Percentiles rank a stretch among this genome's conserved stretches.
phyloP scores from a whole-genome alignment of 2,329 filamentous ascomycete genomes.

The Penicillium sclerotigenum region DNA sequence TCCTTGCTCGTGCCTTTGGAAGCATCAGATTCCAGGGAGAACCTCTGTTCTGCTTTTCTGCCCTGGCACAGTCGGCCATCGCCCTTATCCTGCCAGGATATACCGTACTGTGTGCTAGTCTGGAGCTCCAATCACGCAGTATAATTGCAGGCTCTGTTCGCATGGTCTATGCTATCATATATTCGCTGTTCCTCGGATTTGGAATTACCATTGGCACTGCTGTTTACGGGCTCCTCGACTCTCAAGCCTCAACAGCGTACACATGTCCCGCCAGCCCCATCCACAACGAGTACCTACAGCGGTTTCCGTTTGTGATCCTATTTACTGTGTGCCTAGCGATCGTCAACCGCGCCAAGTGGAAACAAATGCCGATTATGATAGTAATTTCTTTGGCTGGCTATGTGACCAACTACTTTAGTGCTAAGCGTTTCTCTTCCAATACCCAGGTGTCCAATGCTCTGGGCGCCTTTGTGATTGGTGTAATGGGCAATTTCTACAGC shows the following conservation, averaged over 20 bases:
- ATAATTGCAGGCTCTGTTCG: constrained; percentile 69
- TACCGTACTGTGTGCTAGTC: constrained; percentile 57
- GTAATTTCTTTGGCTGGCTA: constrained; percentile 71
- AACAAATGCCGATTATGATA: constrained; percentile 73
- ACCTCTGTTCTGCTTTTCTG: constrained; percentile 66
- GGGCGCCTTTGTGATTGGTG: constrained; percentile 71
- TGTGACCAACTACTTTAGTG: constrained; percentile 70
- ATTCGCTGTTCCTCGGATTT: constrained; percentile 69
- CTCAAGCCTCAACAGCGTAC: constrained; percentile 49
- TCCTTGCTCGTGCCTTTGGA: constrained; percentile 65
- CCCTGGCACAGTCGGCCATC: constrained; percentile 69
- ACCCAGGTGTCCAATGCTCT: constrained; percentile 74
- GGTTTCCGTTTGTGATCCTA: constrained; percentile 72
- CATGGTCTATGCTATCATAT: constrained; percentile 72
- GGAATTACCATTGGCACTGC: constrained; percentile 66
- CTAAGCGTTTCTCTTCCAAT: constrained; percentile 64
- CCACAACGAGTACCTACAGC: constrained; percentile 45
- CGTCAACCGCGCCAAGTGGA: constrained; percentile 79
- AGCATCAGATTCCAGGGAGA: constrained; percentile 51
- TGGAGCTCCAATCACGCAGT: constrained; percentile 67
- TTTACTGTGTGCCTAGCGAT: constrained; percentile 70
- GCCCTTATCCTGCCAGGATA: constrained; percentile 71
- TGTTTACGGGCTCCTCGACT: constrained; percentile 61
- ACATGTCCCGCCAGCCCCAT: constrained; percentile 51
- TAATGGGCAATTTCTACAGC: constrained; percentile 75